phyloP scores from a whole-genome alignment of 2,329 filamentous ascomycete genomes.

The Exophiala alcalophila region DNA sequence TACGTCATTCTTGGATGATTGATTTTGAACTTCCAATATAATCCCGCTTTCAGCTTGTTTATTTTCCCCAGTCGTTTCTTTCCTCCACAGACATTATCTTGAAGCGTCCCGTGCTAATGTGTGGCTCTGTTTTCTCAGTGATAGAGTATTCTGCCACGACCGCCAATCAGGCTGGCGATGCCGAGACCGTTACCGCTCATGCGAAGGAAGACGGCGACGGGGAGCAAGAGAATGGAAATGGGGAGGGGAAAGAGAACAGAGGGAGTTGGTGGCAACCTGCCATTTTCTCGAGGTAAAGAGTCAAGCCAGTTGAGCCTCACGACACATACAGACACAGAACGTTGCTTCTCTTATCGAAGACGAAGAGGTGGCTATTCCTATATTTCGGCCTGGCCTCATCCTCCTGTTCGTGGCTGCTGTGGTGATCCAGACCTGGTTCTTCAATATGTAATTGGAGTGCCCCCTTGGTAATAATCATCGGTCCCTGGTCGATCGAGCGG shows the following conservation, averaged over 20 bases:
- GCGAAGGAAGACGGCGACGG: slow-evolving; percentile 7
- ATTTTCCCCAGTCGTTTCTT: no score
- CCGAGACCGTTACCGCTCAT: not conserved
- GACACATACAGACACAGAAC: no score
- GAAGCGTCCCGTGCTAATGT: slow-evolving; percentile 9
- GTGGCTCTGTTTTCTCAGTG: slow-evolving; percentile 1
- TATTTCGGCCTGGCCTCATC: no score
- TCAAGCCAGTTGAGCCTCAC: no score
- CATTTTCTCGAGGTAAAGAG: slow-evolving; percentile 25
- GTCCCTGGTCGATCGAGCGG: no score
- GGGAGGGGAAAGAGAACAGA: slow-evolving; percentile 6
- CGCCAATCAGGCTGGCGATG: not conserved
- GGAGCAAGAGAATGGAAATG: slow-evolving; percentile 3
- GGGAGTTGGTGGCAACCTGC: slow-evolving; percentile 30
- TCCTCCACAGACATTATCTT: no score
- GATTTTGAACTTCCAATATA: slow-evolving; percentile 6
- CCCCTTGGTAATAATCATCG: no score
- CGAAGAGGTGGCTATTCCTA: no score
- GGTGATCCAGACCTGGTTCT: no score
- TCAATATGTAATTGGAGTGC: no score
- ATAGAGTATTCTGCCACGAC: slow-evolving; percentile 5
- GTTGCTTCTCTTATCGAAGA: no score
- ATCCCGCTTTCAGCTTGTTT: slow-evolving; percentile 3
- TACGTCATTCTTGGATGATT: slow-evolving; percentile 26
- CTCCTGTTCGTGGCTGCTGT: no score